phyloP scores from a whole-genome alignment of 176 grass and related monocot species.

The Phragmites australis region DNA sequence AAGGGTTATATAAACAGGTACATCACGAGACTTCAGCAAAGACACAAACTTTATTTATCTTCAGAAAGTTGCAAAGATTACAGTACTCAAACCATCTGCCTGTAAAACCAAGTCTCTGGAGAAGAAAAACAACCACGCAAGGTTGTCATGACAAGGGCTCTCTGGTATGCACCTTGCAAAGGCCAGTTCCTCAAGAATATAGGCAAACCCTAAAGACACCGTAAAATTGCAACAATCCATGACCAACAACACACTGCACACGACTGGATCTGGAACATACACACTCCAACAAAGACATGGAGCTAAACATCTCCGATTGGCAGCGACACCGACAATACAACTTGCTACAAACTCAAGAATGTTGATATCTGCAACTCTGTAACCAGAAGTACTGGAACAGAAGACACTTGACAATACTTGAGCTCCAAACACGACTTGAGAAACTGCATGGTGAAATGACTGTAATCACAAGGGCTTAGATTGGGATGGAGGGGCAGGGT shows the following conservation, averaged over 20 bases:
- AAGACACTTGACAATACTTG: conserved; percentile 43
- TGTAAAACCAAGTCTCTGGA: conserved; percentile 68
- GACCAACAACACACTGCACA: conserved; percentile 30
- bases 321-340: conserved; percentile 18
- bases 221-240: conserved; percentile 61
- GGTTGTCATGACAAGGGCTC: conserved; percentile 65
- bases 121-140: conserved; percentile 74
- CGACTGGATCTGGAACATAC: conserved; percentile 29
- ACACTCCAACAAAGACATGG: conserved; percentile 29
- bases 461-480: conserved; percentile 49
- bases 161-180: conserved; percentile 36
- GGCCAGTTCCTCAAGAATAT: conserved; percentile 50
- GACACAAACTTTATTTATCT: conserved; percentile 54
- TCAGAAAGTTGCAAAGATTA: conserved; percentile 66
- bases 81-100: conserved; percentile 59
- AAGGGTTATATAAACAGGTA: not conserved
- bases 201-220: conserved; percentile 63
- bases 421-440: conserved; percentile 49
- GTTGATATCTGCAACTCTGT: conserved; percentile 29
- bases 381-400: conserved; percentile 48
- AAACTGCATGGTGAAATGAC: conserved; percentile 56
- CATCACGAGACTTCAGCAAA: not conserved
- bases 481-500: conserved; percentile 55
- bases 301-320: not conserved
- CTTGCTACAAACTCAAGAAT: conserved; percentile 35